Conservation (phyloP, 2,329 filamentous ascomycete species). For the Clonostachys byssicola region DNA sequence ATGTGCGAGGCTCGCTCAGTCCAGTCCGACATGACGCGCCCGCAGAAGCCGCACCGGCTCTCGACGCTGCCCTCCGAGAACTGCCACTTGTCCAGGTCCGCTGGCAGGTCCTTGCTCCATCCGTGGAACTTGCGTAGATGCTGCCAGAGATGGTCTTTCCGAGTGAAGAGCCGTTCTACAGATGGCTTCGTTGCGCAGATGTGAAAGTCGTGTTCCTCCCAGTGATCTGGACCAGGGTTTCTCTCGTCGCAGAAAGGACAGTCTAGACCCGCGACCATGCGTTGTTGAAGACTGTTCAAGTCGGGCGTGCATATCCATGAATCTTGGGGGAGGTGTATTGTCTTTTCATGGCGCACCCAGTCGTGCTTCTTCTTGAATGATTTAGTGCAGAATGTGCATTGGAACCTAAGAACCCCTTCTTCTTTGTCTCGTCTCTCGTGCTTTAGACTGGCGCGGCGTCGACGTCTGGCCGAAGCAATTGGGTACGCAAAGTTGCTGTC, state of each 20-base stretch:
- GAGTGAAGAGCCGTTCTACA: constrained; percentile 33
- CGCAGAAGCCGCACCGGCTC: constrained; percentile 22
- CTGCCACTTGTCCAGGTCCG: constrained; percentile 4
- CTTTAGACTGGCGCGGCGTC: no score
- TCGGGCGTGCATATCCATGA: constrained; percentile 42
- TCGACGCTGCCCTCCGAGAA: constrained; percentile 16
- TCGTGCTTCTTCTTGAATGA: constrained; percentile 5
- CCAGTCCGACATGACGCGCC: constrained; percentile 15
- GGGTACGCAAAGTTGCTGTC: no score
- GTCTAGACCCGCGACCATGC: constrained; percentile 13
- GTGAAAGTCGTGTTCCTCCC: constrained; percentile 33
- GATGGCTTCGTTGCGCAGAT: constrained; percentile 42
- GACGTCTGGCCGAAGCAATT: no score
- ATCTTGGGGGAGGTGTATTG: constrained; percentile 37
- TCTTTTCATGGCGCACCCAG: constrained; percentile 39
- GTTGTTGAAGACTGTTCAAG: constrained; percentile 6
- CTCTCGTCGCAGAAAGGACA: constrained; percentile 31
- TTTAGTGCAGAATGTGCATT: constrained; percentile 4
- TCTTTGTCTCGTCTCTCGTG: background rate
- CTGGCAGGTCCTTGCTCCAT: constrained; percentile 24
- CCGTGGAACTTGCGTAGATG: constrained; percentile 35
- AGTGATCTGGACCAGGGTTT: constrained; percentile 25
- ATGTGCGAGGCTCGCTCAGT: constrained; percentile 18
- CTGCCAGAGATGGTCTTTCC: constrained; percentile 36
- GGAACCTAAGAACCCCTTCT: background rate